Evolutionary conservation across 345 rosid species (phyloP), one percentile per base, ranked within the genome.

Genomic region (Cardiospermum halicacabum): DNA sequence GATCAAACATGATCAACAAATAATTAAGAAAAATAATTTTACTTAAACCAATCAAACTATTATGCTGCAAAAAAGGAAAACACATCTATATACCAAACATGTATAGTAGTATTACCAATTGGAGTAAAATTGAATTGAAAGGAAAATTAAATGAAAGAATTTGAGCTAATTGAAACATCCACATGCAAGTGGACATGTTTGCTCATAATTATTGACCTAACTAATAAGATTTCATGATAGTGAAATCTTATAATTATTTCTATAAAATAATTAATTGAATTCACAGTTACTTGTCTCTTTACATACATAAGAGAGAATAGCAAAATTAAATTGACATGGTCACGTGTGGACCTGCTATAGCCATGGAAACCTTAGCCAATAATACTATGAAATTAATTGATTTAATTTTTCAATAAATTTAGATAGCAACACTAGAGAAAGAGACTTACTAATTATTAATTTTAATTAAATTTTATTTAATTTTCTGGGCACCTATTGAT

Each of bases 281-380:
- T 34, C 10, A 22, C 47, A 8, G 22, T 49, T 62, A 49, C 4
- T 30, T 49, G 34, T 63, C 25, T 11, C 34, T 63, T 56, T 50
- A 36, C 32, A 54, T 39, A 4, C 11, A 26, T 4, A 39, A 49
- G 18, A 1, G 19, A 39, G 13, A 47, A 5, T n/a, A n/a, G n/a
- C n/a, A n/a, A 47, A 47, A 11, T 18, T 11, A 42, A 60, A 13
- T 26, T 32, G 28, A 19, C 42, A 12, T 15, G 51, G 22, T 60
- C 75, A 65, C 67, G 62, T 24, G 70, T 34, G 11, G 24, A 58
- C 11, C 12, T 25, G 37, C 8, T 3, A 1, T 26, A 60, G 21
- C 67, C 70, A 53, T 45, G 36, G 13, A 62, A 62, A 51, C 43
- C 62, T 13, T 25, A 50, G 66, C 56, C 48, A 28, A 1, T 8